Base-by-base conservation (phyloP, 1,284 basidiomycete genomes). In the Naganishia sp. region DNA sequence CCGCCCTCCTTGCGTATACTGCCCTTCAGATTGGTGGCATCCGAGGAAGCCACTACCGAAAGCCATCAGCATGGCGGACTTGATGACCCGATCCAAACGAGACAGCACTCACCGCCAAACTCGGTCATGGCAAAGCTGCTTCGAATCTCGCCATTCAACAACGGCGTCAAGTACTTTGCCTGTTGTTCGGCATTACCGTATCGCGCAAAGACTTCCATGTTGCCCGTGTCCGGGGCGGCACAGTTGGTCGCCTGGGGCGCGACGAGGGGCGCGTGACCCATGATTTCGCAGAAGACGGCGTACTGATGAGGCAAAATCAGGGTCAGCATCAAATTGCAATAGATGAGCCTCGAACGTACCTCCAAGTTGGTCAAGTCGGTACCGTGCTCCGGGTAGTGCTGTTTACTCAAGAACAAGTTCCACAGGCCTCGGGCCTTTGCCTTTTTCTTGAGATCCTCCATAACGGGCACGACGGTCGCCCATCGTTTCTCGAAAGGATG, bases 101-200 rank as follows among this genome's bases (percentile, higher is more conserved):
- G 1, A 21, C 0, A 21, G 21, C 21, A 21, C 21, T 21, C 73
- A 90, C 90, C 87, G 71, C 90, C 88, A 72, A 88, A 86, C 80
- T 97, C 94, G 1, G 94, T 97, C 94, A 97, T 97, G 52, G 92
- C 84, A 75, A 97, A 97, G 15, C 92, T 87, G 36, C 92, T 94
- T 43, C 96, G 88, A 71, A 91, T 97, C 81, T 96, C 88, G 64
- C 95, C 95, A 69, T 93, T 89, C 68, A 99, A 81, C 42, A 99
- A 82, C 31, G 92, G 93, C 39, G 85, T 74, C 18, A 99, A 85
- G 91, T 94, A 99, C 76, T 89, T 87, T 80, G 90, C 84, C 81
- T 98, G 92, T 78, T 99, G 95, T 71, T 88, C 89, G 7, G 86
- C 84, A 49, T 87, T 90, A 42, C 90, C 95, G 79, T 95, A 99